phyloP scores from a whole-genome alignment of 495 filamentous ascomycete species.

The Jackrogersella multiformis region DNA sequence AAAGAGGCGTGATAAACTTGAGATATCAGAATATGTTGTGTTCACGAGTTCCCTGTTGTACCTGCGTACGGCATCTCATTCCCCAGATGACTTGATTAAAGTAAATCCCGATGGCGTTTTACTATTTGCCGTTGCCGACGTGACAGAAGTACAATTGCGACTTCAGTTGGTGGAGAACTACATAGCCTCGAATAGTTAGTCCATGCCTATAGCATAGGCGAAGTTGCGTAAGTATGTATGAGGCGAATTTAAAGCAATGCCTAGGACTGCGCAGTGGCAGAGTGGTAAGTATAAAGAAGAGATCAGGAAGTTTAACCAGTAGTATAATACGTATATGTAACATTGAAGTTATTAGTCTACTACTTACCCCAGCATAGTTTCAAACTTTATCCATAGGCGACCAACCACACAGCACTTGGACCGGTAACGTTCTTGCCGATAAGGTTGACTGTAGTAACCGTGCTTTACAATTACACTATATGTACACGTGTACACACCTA shows the following conservation, averaged over 20 bases:
- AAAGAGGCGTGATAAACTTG: background rate
- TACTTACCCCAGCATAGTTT: too few species aligned
- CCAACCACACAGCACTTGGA: background rate
- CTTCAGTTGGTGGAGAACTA: constrained; percentile 33
- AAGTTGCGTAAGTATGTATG: constrained; percentile 10
- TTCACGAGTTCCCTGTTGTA: background rate
- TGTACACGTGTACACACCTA: too few species aligned
- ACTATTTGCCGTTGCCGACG: constrained; percentile 1
- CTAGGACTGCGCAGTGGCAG: too few species aligned
- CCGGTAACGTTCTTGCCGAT: background rate
- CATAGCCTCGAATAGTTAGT: constrained; percentile 28
- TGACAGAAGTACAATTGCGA: constrained; percentile 28
- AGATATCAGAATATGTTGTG: background rate
- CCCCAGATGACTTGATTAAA: background rate
- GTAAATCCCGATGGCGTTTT: constrained; percentile 3
- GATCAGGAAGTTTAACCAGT: background rate
- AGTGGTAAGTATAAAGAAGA: too few species aligned
- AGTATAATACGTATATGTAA: background rate
- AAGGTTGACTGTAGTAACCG: constrained; percentile 18
- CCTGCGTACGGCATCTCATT: background rate
- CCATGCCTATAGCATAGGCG: background rate
- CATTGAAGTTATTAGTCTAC: too few species aligned
- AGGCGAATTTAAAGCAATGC: constrained; percentile 14
- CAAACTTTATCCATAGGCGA: too few species aligned
- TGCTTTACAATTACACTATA: constrained; percentile 3